These are phyloP conservation scores for Microcera coccophila DNA, from an alignment of 2,329 filamentous ascomycete genomes.

Conservation along the genomic window DNA sequence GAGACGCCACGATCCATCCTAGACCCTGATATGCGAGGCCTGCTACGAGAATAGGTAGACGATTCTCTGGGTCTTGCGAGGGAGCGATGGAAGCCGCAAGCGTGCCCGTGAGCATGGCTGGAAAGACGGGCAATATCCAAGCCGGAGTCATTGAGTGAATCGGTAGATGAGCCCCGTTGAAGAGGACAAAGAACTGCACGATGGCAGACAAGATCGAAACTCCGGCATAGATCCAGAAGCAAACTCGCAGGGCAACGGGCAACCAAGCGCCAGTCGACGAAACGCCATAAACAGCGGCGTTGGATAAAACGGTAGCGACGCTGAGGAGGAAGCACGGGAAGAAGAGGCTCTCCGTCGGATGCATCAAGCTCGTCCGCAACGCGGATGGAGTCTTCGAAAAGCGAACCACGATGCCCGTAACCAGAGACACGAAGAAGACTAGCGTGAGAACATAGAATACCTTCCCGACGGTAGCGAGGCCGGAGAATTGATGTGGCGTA, in stretches of 20 bases:
- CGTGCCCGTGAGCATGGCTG: constrained; percentile 26
- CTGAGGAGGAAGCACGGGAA: constrained; percentile 60
- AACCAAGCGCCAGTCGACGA: constrained; percentile 48
- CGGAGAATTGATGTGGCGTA: constrained; percentile 43
- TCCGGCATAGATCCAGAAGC: constrained; percentile 52
- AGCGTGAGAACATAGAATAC: constrained; percentile 49
- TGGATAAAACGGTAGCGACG: constrained; percentile 61
- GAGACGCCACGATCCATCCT: constrained; percentile 24
- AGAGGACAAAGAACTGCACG: constrained; percentile 27
- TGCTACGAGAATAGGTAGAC: constrained; percentile 24
- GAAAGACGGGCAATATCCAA: constrained; percentile 31
- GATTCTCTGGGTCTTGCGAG: constrained; percentile 22
- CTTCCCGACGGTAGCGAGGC: constrained; percentile 44
- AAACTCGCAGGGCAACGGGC: constrained; percentile 39
- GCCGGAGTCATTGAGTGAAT: constrained; percentile 27
- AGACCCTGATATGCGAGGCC: constrained; percentile 27
- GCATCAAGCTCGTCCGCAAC: constrained; percentile 41
- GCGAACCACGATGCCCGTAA: constrained; percentile 51
- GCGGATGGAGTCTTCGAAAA: constrained; percentile 57
- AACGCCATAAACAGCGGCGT: constrained; percentile 59
- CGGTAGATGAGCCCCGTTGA: constrained; percentile 26
- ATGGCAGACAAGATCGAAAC: constrained; percentile 22
- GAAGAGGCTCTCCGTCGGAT: constrained; percentile 59
- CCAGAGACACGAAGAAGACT: constrained; percentile 46
- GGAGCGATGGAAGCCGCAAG: constrained; percentile 22